Base-by-base conservation (phyloP, 768 basidiomycete genomes). In the Russula sp. region DNA sequence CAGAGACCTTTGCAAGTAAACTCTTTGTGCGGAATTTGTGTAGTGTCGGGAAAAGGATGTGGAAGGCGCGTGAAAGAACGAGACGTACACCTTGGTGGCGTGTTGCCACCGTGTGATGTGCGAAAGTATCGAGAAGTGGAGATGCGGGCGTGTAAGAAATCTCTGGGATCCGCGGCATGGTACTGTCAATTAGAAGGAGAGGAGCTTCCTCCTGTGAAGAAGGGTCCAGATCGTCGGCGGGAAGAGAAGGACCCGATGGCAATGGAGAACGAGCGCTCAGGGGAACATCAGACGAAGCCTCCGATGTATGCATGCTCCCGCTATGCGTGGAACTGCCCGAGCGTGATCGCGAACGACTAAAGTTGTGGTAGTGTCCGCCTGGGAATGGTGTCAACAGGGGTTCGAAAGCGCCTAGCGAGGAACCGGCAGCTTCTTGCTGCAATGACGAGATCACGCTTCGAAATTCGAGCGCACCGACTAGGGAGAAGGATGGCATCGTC, bases 391-490 rank as follows among this genome's bases (percentile, higher is more conserved):
- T 83, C 72, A 86, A 63, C 0, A 77, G 80, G 32, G 79, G 81
- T 52, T 89, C 87, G 65, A 92, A 92, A 4, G 84, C 75, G 61
- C 73, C 78, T 51, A 91, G 75, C 0, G 83, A 80, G 0, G 81
- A 74, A 0, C 77, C 77, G 2, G 83, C 79, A 10, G 87, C 86
- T 68, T 94, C 84, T 52, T 79, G 78, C 65, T 85, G 83, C 25
- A 99, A 77, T 0, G 88, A 86, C 11, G 88, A 80, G 22, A 99
- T 88, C 25, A 98, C 89, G 61, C 94, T 87, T 18, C 94, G 82
- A 74, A 99, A 99, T 73, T 99, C 97, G 47, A 99, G 82, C 0
- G 97, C 97, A 9, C 96, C 93, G 5, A 98, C 83, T 2, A 99
- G 81, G 3, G 96, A 98, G 68, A 93, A 93, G 0, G 88, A 90